phyloP scores from a whole-genome alignment of 2,329 filamentous ascomycete species.

The Massarina eburnea region DNA sequence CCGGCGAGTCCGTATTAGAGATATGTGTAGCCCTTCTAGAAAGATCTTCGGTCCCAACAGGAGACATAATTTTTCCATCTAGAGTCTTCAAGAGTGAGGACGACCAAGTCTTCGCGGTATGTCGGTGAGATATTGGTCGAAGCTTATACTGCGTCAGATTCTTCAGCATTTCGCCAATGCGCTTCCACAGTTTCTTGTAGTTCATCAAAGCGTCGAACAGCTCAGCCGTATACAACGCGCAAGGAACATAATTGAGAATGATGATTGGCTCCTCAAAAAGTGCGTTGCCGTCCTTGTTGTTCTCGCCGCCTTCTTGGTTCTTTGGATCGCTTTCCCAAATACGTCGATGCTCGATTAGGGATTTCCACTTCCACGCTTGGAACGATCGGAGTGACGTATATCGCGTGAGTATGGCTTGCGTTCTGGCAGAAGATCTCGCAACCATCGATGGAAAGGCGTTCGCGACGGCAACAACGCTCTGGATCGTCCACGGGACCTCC shows the following conservation, averaged over 20 bases:
- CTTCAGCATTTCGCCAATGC: conserved; percentile 26
- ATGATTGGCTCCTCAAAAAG: conserved; percentile 27
- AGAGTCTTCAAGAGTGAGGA: neutral
- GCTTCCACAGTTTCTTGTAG: conserved; percentile 38
- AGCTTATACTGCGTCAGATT: conserved; percentile 24
- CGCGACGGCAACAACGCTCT: conserved; percentile 33
- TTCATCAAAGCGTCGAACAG: conserved; percentile 36
- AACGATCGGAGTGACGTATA: conserved; percentile 35
- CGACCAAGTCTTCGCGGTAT: conserved; percentile 5
- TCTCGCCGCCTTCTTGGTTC: conserved; percentile 19
- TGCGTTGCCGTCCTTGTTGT: conserved; percentile 18
- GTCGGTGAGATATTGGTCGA: conserved; percentile 5
- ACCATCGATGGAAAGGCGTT: conserved; percentile 40
- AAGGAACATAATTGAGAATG: conserved; percentile 37
- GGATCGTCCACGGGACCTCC: conserved; percentile 31
- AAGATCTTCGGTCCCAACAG: conserved; percentile 8
- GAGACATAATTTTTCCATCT: conserved; percentile 10
- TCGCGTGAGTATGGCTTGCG: conserved; percentile 31
- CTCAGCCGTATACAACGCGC: conserved; percentile 35
- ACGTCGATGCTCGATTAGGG: conserved; percentile 17
- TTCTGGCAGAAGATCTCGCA: conserved; percentile 30
- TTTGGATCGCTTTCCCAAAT: conserved; percentile 16
- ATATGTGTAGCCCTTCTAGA: conserved; percentile 1
- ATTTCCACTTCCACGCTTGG: conserved; percentile 31
- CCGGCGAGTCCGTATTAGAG: conserved; percentile 14